These are phyloP conservation scores for Styphnolobium japonicum DNA, from an alignment of 306 rosid species.

Conservation along the genomic window DNA sequence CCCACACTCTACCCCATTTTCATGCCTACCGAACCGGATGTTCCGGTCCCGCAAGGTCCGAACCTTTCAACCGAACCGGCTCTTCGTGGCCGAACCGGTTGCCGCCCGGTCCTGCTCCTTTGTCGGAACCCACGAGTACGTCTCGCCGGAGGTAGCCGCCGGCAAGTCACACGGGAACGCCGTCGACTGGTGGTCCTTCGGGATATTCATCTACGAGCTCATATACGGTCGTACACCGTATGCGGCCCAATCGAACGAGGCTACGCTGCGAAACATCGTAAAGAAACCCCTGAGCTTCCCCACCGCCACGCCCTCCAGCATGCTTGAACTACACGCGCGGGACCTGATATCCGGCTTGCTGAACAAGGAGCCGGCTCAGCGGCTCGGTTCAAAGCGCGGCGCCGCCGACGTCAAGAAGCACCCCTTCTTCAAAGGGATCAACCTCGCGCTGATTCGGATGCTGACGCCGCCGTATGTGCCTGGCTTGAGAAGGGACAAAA, in stretches of 20 bases:
- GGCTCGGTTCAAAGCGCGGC: conserved; percentile 92
- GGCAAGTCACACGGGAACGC: conserved; percentile 93
- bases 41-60: conserved; percentile 74
- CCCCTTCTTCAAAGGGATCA: conserved; percentile 68
- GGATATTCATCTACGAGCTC: conserved; percentile 79
- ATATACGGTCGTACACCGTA: conserved; percentile 91
- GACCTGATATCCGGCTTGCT: conserved; percentile 59
- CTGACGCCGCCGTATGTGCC: conserved; percentile 69
- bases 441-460: conserved; percentile 74
- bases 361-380: conserved; percentile 58
- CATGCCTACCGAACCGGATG: conserved; percentile 56
- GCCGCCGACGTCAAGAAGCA: conserved; percentile 90
- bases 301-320: conserved; percentile 34
- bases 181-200: conserved; percentile 98
- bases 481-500: conserved; percentile 37
- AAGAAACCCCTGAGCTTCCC: conserved; percentile 66
- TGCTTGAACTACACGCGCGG: conserved; percentile 75
- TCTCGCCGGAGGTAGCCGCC: conserved; percentile 89
- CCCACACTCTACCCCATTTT: conserved; percentile 41
- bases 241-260: conserved; percentile 72
- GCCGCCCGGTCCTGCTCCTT: conserved; percentile 81
- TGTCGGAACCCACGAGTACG: conserved; percentile 95
- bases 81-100: conserved; percentile 94
- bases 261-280: conserved; percentile 61
- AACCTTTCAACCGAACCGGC: conserved; percentile 58